Percentiles rank a stretch among this genome's conserved stretches.
Conservation (phyloP, 768 basidiomycete genomes). For the Suillus subaureus region DNA sequence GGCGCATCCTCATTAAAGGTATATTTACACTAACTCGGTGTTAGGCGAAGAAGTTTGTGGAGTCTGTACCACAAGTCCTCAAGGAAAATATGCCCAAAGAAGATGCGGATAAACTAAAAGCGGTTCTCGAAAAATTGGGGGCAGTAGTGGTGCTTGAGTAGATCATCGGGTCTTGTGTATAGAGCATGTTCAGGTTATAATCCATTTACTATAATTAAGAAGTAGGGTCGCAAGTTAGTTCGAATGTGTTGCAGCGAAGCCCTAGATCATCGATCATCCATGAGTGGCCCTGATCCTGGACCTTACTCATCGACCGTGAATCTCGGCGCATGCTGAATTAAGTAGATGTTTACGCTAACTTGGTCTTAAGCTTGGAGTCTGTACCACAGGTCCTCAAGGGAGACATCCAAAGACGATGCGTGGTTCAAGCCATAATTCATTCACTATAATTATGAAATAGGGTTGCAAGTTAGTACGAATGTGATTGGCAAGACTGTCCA, state of each 20-base stretch:
- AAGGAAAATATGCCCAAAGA: slow-evolving; percentile 97
- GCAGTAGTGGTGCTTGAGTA: slow-evolving; percentile 87
- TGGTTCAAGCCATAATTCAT: slow-evolving; percentile 30
- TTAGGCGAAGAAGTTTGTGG: slow-evolving; percentile 99
- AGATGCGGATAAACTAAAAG: slow-evolving; percentile 95
- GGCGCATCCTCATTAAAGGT: not conserved
- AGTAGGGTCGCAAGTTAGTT: slow-evolving; percentile 9
- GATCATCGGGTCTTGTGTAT: slow-evolving; percentile 24
- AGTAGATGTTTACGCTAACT: slow-evolving; percentile 4
- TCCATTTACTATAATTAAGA: slow-evolving; percentile 20
- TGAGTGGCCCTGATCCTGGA: slow-evolving; percentile 92
- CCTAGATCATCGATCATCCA: slow-evolving; percentile 96
- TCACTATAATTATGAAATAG: slow-evolving; percentile 20
- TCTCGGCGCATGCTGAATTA: slow-evolving; percentile 17
- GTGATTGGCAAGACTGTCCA: slow-evolving; percentile 18
- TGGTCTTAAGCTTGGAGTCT: slow-evolving; percentile 85
- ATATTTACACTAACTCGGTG: slow-evolving; percentile 3
- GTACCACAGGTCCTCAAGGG: slow-evolving; percentile 92
- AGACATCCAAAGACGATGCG: slow-evolving; percentile 95
- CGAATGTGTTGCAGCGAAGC: slow-evolving; percentile 60
- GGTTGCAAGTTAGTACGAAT: slow-evolving; percentile 15
- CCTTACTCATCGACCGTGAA: slow-evolving; percentile 95
- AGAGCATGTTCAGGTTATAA: slow-evolving; percentile 17
- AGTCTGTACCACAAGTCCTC: slow-evolving; percentile 87
- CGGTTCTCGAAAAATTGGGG: slow-evolving; percentile 86